Conservation (phyloP, 2,329 filamentous ascomycete genomes). For the Capronia epimyces region DNA sequence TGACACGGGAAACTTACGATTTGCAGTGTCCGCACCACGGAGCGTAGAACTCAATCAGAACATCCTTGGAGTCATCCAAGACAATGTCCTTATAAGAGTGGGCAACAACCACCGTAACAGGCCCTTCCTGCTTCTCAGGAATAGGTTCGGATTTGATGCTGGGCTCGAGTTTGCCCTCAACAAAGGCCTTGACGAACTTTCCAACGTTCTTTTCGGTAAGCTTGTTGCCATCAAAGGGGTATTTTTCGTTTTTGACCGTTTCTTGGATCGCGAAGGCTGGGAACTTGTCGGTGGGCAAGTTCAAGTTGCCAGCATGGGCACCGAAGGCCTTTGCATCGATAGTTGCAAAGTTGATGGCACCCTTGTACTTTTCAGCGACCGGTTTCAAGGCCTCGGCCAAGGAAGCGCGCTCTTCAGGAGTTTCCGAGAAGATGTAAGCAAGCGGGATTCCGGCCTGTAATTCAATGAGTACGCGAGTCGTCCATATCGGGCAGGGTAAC, state of each 20-base stretch:
- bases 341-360: slow-evolving; percentile 93
- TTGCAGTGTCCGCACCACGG: slow-evolving; percentile 73
- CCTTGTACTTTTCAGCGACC: slow-evolving; percentile 85
- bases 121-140: slow-evolving; percentile 85
- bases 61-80: slow-evolving; percentile 90
- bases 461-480: slow-evolving; percentile 1
- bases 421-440: slow-evolving; percentile 96
- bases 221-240: slow-evolving; percentile 78
- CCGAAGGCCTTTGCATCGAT: slow-evolving; percentile 94
- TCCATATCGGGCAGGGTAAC: neutral
- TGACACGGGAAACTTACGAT: slow-evolving; percentile 41
- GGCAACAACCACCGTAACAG: slow-evolving; percentile 83
- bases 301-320: slow-evolving; percentile 92
- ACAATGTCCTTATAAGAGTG: slow-evolving; percentile 91
- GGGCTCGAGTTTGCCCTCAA: slow-evolving; percentile 80
- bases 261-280: slow-evolving; percentile 98
- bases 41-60: slow-evolving; percentile 96
- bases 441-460: slow-evolving; percentile 75
- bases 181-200: slow-evolving; percentile 79
- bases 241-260: slow-evolving; percentile 92
- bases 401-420: slow-evolving; percentile 76
- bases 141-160: slow-evolving; percentile 98
- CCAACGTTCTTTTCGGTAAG: slow-evolving; percentile 68
- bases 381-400: slow-evolving; percentile 74
- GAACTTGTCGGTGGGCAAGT: slow-evolving; percentile 92